Base-by-base conservation (phyloP, 2,329 filamentous ascomycete species). In the Nemania sp. region DNA sequence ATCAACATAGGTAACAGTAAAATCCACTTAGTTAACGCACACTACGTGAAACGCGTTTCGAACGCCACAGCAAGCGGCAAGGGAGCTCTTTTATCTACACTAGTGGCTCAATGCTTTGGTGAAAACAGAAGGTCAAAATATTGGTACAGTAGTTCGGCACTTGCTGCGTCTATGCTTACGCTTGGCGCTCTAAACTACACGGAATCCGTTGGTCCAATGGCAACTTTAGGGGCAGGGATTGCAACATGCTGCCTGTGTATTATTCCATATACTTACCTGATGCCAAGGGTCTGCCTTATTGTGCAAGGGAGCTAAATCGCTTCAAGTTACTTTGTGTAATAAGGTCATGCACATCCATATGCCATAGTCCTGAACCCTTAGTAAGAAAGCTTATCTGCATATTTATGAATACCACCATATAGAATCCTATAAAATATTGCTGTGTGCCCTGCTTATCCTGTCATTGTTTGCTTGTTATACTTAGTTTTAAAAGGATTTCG, bases 191-290 rank as follows among this genome's bases (percentile, higher is more conserved):
- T 49, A 29, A 18, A 55, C 47, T 58, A 47, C 24, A 57, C 57
- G 53, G 57, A 62, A 45, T 35, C 62, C 62, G 41, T 15, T 66
- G 24, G 29, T 22, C 62, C 66, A 66, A 68, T 68, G 52, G 24
- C 62, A 66, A 68, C 62, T 54, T 66, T 41, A 6, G 15, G 24
- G 43, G 62, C 66, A 54, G 58, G 62, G 66, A 68, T 68, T 27
- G 58, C 66, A 68, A 68, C 62, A 68, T 68, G 52, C 43, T 32
- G 8, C 22, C n/a, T 51, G 32, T 35, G 38, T 32, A 22, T 27
- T 65, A 62, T 66, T 68, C 47, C 62, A 68, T 51, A 61, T 66
- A 41, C 58, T 51, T 55, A 59, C 59, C 62, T 59, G 27, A 53
- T 18, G 56, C 38, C 49, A 58, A 35, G 32, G 41, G 38, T 29